A percentile compares a stretch with the other conserved stretches of the same genome.
These are phyloP conservation scores for Apophysomyces sp. DNA, from an alignment of 371 early-diverging fungal species.

Conservation along the genomic window DNA sequence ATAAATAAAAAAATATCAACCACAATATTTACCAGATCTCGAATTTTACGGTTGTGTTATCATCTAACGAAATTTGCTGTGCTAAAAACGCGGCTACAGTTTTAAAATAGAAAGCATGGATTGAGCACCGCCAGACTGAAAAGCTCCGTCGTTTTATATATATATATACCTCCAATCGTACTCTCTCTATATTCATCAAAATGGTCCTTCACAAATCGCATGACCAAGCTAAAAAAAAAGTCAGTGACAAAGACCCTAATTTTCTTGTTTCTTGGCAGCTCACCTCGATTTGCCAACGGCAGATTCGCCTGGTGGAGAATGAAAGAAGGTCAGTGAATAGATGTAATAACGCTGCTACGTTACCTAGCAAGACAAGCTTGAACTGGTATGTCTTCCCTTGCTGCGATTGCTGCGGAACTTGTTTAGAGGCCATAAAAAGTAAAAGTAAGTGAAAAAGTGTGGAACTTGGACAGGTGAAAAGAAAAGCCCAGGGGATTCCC, in stretches of 20 bases:
- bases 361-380: conserved; percentile 83
- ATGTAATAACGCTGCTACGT: conserved; percentile 3
- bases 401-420: conserved; percentile 16
- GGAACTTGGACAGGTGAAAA: neutral
- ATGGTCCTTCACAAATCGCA: conserved; percentile 95
- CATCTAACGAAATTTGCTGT: conserved; percentile 70
- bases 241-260: neutral
- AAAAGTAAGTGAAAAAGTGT: neutral
- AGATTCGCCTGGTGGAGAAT: conserved; percentile 67
- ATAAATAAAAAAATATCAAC: neutral
- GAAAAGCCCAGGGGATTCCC: neutral
- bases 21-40: conserved; percentile 82
- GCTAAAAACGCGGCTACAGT: conserved; percentile 78
- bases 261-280: neutral
- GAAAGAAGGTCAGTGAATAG: neutral
- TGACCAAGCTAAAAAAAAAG: conserved; percentile 68
- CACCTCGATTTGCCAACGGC: conserved; percentile 91
- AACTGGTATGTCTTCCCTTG: conserved; percentile 70
- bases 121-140: neutral
- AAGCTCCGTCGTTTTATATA: neutral
- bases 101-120: neutral
- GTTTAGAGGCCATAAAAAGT: conserved; percentile 24
- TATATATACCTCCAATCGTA: conserved; percentile 88
- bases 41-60: conserved; percentile 75
- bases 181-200: conserved; percentile 98